Conservation (phyloP, 192 early-diverging fungal species). For the Podila epicladia region DNA sequence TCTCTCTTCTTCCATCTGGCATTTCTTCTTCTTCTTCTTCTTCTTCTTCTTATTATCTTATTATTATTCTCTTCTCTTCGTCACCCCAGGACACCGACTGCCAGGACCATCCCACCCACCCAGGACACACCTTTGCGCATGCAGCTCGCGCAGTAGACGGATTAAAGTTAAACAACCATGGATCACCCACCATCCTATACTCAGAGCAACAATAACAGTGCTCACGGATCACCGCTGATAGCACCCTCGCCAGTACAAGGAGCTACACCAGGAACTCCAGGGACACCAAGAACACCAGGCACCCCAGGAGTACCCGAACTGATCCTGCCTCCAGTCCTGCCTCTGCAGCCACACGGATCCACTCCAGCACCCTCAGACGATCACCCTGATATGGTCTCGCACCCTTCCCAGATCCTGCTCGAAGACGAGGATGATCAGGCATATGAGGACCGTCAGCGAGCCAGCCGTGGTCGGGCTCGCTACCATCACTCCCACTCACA, state of each 20-base stretch:
- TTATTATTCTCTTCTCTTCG: too few relatives aligned
- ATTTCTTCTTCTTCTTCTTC: too few relatives aligned
- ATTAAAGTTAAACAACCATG: neutral
- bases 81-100: neutral
- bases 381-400: constrained; percentile 13
- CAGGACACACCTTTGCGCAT: neutral
- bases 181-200: neutral
- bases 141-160: too few relatives aligned
- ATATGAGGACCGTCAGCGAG: constrained; percentile 1
- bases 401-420: constrained; percentile 9
- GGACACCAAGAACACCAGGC: neutral
- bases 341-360: neutral
- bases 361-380: constrained; percentile 10
- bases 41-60: too few relatives aligned
- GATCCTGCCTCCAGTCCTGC: neutral
- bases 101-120: neutral
- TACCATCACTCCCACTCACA: neutral
- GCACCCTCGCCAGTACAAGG: too few relatives aligned
- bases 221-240: too few relatives aligned
- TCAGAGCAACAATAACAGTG: neutral
- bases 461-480: neutral
- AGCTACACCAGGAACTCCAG: too few relatives aligned
- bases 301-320: neutral
- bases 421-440: constrained; percentile 16
- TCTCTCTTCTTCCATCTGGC: neutral